A percentile compares a stretch with the other conserved stretches of the same genome.
phyloP scores from a whole-genome alignment of 495 filamentous ascomycete species.

The Penicillium pancosmium region DNA sequence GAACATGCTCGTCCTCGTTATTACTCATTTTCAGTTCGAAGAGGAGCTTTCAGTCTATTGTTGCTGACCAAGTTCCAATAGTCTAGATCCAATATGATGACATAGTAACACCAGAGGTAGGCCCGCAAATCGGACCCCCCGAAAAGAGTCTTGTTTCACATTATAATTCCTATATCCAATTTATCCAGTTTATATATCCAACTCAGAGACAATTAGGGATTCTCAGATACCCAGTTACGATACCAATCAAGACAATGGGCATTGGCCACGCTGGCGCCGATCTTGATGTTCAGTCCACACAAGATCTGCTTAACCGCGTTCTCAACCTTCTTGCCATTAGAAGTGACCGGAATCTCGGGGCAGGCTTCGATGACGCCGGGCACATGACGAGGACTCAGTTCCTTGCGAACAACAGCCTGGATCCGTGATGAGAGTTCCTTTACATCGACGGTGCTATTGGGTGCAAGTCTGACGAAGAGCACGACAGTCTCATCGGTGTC shows the following conservation, averaged over 20 bases:
- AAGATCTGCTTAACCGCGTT: slow-evolving; percentile 92
- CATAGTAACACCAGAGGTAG: neutral
- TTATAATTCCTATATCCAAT: slow-evolving; percentile 14
- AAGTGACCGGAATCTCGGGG: slow-evolving; percentile 82
- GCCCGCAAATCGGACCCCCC: neutral
- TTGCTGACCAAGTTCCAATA: slow-evolving; percentile 7
- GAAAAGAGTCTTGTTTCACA: neutral
- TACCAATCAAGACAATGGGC: slow-evolving; percentile 85
- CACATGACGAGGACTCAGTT: slow-evolving; percentile 84
- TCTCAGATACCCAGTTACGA: slow-evolving; percentile 63
- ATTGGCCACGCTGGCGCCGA: slow-evolving; percentile 84
- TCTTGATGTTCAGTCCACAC: slow-evolving; percentile 83
- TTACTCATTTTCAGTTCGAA: neutral
- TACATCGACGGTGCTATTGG: slow-evolving; percentile 22
- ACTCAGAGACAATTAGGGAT: slow-evolving; percentile 27
- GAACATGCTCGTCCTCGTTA: neutral
- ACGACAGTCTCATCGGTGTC: slow-evolving; percentile 86
- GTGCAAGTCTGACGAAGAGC: slow-evolving; percentile 76
- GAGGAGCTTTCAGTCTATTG: neutral
- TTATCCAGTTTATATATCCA: slow-evolving; percentile 1
- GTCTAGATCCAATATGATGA: slow-evolving; percentile 6
- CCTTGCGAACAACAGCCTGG: slow-evolving; percentile 64
- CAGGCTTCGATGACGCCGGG: slow-evolving; percentile 79
- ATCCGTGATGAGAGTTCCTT: slow-evolving; percentile 59
- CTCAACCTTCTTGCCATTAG: slow-evolving; percentile 94